Conservation (phyloP, 2,329 filamentous ascomycete genomes). For the Tolypocladium endophyticum region DNA sequence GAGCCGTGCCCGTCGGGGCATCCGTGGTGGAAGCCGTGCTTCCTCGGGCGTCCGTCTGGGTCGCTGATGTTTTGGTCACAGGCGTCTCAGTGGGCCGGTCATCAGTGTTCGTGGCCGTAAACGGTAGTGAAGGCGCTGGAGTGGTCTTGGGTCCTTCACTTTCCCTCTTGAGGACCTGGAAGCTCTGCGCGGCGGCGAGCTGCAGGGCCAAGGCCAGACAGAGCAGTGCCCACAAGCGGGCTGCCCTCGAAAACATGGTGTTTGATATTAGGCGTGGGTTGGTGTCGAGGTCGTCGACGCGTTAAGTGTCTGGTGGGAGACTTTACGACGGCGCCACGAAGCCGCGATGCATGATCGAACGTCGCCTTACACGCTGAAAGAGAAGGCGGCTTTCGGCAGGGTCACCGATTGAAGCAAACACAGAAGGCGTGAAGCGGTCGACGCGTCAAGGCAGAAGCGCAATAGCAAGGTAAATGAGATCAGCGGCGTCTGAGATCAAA, state of each 20-base stretch:
- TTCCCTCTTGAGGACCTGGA: slow-evolving; percentile 22
- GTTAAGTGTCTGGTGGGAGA: slow-evolving; percentile 8
- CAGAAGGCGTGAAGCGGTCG: background rate
- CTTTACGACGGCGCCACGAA: slow-evolving; percentile 7
- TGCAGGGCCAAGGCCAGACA: slow-evolving; percentile 28
- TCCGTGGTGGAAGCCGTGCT: background rate
- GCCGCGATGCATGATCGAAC: slow-evolving; percentile 9
- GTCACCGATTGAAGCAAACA: background rate
- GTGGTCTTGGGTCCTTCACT: slow-evolving; percentile 9
- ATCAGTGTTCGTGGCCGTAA: background rate
- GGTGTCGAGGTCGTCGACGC: slow-evolving; percentile 1
- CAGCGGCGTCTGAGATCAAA: background rate
- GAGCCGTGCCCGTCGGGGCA: background rate
- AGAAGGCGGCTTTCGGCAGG: background rate
- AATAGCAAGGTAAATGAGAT: background rate
- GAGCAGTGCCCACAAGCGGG: slow-evolving; percentile 25
- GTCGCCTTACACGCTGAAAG: background rate
- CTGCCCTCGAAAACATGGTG: slow-evolving; percentile 23
- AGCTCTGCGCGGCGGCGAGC: slow-evolving; percentile 21
- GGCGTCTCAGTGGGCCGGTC: background rate
- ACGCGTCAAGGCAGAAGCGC: background rate
- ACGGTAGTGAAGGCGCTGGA: background rate
- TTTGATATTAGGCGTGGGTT: background rate
- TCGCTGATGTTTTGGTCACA: background rate
- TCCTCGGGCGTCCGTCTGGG: background rate